Base-by-base conservation (phyloP, 495 filamentous ascomycete genomes). In the Talaromyces nanjingensis region DNA sequence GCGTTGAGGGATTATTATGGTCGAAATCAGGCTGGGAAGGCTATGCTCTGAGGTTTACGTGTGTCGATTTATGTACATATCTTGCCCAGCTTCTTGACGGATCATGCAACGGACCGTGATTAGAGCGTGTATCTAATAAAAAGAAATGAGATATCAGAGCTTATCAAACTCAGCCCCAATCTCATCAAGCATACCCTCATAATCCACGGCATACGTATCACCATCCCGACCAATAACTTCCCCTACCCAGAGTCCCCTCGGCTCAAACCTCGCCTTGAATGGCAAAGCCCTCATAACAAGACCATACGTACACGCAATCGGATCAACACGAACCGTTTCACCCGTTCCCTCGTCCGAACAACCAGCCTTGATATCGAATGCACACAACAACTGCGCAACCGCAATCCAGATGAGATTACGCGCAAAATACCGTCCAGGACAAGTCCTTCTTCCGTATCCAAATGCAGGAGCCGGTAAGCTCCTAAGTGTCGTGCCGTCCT, bases 401-500 rank as follows among this genome's bases (percentile, higher is more conserved):
- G 67, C 67, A 18, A 71, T 64, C 64, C 68, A 76, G 7, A 74
- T 59, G 16, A 56, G 59, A 59, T 68, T 69, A 33, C 72, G 68
- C 3, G 73, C 72, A 12, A 76, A 59, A 56, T 70, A 60, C 0
- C 65, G 65, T 12, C 73, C 73, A 8, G 71, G 70, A 47, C 73
- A 76, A 0, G 68, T 65, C 18, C 73, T 63, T 9, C 73, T 65
- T 16, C 73, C 73, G 64, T 68, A 76, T 14, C 71, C 72, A 39
- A 72, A 77, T 1, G 34, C 68, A 2, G 52, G 64, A 3, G 65
- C 33, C 6, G 65, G 65, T 1, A 69, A 60, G 45, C 3, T 2
- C 14, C 54, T 62, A 1, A 62, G n/a, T 1, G 60, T 62, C 31
- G 34, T 42, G 31, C 67, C 67, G 25, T 70, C 68, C 11, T 71